Evolutionary conservation across 441 rosid species (phyloP).

Genomic region (Mallotus repandus): DNA sequence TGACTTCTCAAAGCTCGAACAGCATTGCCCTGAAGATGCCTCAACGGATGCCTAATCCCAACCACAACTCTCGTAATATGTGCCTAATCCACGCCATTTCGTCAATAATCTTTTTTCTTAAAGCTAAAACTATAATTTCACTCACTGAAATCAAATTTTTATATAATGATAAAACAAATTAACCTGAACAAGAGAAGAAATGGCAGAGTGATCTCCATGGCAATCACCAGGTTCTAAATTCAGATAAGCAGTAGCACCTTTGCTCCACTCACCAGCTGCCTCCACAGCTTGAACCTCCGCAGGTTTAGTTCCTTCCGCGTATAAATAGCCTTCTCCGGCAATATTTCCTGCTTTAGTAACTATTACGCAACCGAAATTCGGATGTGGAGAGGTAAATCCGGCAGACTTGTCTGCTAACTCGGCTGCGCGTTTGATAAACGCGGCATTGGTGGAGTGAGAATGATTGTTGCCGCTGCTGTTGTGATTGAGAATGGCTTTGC

Average conservation of each 20-base stretch:
- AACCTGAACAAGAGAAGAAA: conserved; percentile 88
- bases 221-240: conserved; percentile 97
- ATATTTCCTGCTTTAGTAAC: conserved; percentile 46
- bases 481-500: conserved; percentile 33
- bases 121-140: background rate
- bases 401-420: conserved; percentile 72
- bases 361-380: conserved; percentile 84
- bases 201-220: conserved; percentile 75
- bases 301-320: conserved; percentile 81
- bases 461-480: background rate
- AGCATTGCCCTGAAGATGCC: conserved; percentile 85
- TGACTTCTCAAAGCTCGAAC: conserved; percentile 65
- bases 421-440: conserved; percentile 60
- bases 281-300: conserved; percentile 75
- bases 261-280: conserved; percentile 52
- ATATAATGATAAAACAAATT: conserved; percentile 7
- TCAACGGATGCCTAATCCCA: conserved; percentile 87
- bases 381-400: conserved; percentile 79
- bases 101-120: background rate
- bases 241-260: conserved; percentile 72
- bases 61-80: conserved; percentile 73
- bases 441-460: no score
- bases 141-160: background rate
- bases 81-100: conserved; percentile 60
- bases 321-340: conserved; percentile 76